A percentile compares a stretch with the other conserved stretches of the same genome.
Evolutionary conservation across 177 flowering plant genomes (phyloP).

Genomic region (Vitis hybrid): DNA sequence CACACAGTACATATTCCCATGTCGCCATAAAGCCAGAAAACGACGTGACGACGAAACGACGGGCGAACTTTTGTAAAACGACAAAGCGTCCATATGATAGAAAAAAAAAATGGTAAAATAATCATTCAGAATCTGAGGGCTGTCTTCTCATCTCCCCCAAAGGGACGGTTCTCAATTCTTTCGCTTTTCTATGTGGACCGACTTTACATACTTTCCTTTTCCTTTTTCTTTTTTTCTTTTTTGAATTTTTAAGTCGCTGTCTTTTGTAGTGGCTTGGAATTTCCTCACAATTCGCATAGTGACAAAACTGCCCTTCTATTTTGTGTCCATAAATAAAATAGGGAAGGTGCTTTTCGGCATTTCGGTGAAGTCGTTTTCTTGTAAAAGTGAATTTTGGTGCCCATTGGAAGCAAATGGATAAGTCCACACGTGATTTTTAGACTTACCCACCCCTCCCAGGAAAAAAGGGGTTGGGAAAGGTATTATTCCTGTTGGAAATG

Average conservation of each 20-base stretch:
- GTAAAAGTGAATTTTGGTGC: neutral
- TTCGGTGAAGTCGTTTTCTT: conserved; percentile 8
- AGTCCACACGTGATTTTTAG: too few relatives aligned
- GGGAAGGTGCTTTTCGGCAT: neutral
- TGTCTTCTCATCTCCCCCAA: neutral
- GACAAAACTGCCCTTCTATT: neutral
- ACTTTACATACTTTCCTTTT: neutral
- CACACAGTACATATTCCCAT: conserved; percentile 9
- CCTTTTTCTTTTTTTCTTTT: neutral
- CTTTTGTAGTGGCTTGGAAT: neutral
- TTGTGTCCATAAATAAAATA: too few relatives aligned
- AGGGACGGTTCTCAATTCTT: neutral
- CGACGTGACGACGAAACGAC: conserved; percentile 18
- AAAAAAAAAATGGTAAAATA: conserved; percentile 10
- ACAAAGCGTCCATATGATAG: neutral
- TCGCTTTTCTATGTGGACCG: conserved; percentile 1
- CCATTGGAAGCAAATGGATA: neutral
- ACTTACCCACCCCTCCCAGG: too few relatives aligned
- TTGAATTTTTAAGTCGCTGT: neutral
- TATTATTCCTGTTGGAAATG: neutral
- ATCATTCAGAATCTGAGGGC: conserved; percentile 15
- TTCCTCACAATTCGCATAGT: neutral
- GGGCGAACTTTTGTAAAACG: conserved; percentile 24
- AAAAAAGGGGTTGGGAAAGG: too few relatives aligned
- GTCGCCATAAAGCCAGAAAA: conserved; percentile 15